Base-by-base conservation (phyloP, 371 early-diverging fungal species). In the Sanchytrium tribonematis region DNA sequence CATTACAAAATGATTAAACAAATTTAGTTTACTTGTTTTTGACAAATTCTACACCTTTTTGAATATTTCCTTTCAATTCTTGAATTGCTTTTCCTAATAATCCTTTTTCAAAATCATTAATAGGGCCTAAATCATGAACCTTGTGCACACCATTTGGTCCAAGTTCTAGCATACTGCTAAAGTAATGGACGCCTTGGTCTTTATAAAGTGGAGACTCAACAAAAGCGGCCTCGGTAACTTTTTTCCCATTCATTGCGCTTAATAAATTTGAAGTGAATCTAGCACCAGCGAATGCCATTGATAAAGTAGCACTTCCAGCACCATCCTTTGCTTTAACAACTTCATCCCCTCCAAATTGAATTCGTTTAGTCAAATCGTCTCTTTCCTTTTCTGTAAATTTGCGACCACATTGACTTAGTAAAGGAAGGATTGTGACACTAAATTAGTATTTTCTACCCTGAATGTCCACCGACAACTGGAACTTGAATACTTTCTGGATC, bases 281-380 rank as follows among this genome's bases (percentile, higher is more conserved):
- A 1, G 67, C 67, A 70, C 67, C 98, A 71, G 98, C 97, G 73
- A 82, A 93, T 29, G 98, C 98, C 98, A 97, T 95, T 72, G 92
- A 91, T 69, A 97, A 86, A 69, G 98, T 97, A 71, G 98, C 48
- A 48, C 48, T 48, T 28, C 98, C 98, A 70, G 89, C 83, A 73
- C 98, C 98, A 79, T 91, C 85, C 88, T 98, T 98, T 78, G 98
- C 98, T 84, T 94, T 83, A 81, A 98, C 97, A 69, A 98, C 98
- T 82, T 98, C 98, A 78, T 98, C 98, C 79, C 98, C 98, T 78
- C 98, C 97, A 78, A 86, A 97, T 83, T 98, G 98, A 78, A 95
- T 91, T 77, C 98, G 91, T 79, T 96, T 81, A 74, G 91, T 91
- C 76, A 98, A 83, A 30, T 86, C 84, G 73, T 90, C 90, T 71